phyloP scores from a whole-genome alignment of 768 basidiomycete genomes.

The Galerina sulciceps region DNA sequence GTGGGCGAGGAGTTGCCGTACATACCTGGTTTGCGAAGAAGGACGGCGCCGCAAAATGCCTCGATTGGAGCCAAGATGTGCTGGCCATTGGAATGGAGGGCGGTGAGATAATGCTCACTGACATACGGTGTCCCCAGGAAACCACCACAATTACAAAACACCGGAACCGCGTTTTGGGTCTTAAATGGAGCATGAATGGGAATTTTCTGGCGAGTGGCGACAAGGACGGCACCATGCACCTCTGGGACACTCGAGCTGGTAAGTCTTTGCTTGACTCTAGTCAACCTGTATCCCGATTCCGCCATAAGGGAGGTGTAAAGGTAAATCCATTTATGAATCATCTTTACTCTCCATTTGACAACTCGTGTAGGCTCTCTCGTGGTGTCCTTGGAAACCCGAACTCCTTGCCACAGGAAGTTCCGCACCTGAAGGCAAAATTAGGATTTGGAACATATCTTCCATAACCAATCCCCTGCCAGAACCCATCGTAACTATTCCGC shows the following conservation, averaged over 20 bases:
- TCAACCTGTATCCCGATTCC: slow-evolving; percentile 55
- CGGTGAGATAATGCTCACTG: slow-evolving; percentile 68
- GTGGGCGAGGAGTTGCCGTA: slow-evolving; percentile 29
- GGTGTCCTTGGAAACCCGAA: slow-evolving; percentile 86
- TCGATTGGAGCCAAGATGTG: slow-evolving; percentile 65
- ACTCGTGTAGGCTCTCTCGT: slow-evolving; percentile 70
- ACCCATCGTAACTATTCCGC: slow-evolving; percentile 65
- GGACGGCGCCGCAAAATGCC: slow-evolving; percentile 26
- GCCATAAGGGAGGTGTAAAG: slow-evolving; percentile 64
- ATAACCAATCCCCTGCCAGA: slow-evolving; percentile 23
- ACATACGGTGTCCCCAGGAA: slow-evolving; percentile 49
- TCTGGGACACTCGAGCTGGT: slow-evolving; percentile 71
- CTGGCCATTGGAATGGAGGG: slow-evolving; percentile 66
- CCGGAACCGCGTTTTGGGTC: slow-evolving; percentile 55
- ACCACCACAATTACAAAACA: slow-evolving; percentile 55
- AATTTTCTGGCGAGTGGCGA: slow-evolving; percentile 84
- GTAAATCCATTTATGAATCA: slow-evolving; percentile 34
- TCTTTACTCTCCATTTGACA: background rate
- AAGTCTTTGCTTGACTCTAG: slow-evolving; percentile 61
- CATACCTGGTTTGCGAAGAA: slow-evolving; percentile 43
- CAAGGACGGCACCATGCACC: slow-evolving; percentile 82
- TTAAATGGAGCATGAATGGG: slow-evolving; percentile 79
- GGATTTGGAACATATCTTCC: slow-evolving; percentile 50
- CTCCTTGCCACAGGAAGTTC: slow-evolving; percentile 77
- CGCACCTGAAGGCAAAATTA: slow-evolving; percentile 43